Evolutionary conservation across 345 rosid genomes (phyloP).

Genomic region (Citropsis articulata): DNA sequence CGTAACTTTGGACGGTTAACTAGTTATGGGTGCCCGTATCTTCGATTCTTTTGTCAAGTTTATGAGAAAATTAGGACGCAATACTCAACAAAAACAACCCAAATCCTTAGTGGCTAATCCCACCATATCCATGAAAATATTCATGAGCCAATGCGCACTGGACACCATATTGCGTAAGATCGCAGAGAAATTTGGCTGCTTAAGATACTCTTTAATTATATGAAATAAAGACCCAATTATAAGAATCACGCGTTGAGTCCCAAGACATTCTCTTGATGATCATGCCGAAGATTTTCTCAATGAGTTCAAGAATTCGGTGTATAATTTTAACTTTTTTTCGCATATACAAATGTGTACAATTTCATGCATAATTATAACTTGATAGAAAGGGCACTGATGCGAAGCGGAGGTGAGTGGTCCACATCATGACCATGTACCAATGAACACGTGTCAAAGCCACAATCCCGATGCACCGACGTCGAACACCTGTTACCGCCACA

Average conservation of each 20-base stretch:
- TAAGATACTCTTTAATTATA: background rate
- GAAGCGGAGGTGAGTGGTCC: conserved; percentile 11
- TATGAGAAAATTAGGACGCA: background rate
- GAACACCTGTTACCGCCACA: conserved; percentile 25
- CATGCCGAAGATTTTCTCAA: too few relatives aligned
- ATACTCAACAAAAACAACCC: background rate
- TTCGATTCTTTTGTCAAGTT: background rate
- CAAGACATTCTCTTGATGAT: too few relatives aligned
- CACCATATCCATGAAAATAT: background rate
- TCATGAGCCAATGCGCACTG: background rate
- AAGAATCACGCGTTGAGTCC: too few relatives aligned
- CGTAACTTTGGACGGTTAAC: conserved; percentile 31
- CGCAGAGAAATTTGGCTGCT: background rate
- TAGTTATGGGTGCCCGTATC: background rate
- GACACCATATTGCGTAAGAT: background rate
- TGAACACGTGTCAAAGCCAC: background rate
- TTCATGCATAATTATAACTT: too few relatives aligned
- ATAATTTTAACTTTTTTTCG: too few relatives aligned
- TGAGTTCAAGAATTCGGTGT: too few relatives aligned
- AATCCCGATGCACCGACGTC: background rate
- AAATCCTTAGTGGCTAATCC: background rate
- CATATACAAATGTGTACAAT: too few relatives aligned
- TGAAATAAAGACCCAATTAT: background rate
- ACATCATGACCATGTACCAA: background rate
- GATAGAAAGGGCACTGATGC: conserved; percentile 14